Conservation (phyloP, 73 alveolate species). For the Paramecium octaurelia region DNA sequence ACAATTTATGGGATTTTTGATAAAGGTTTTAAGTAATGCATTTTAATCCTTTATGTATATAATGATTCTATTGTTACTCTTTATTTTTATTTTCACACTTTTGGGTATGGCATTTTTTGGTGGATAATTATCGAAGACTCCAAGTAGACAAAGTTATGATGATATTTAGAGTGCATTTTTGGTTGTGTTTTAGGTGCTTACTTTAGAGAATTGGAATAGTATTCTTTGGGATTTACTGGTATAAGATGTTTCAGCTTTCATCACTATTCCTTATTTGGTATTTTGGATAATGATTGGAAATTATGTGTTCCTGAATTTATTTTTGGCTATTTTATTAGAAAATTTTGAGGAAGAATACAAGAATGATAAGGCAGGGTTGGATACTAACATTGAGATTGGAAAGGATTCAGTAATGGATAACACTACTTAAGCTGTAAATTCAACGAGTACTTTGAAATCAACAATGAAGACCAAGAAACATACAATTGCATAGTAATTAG, state of each 20-base stretch:
- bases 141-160: neutral
- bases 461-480: neutral
- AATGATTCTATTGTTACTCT: slow-evolving; percentile 70
- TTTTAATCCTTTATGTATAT: slow-evolving; percentile 71
- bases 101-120: slow-evolving; percentile 41
- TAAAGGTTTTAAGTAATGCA: slow-evolving; percentile 71
- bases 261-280: slow-evolving; percentile 78
- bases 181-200: slow-evolving; percentile 58
- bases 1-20: slow-evolving; percentile 75
- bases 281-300: slow-evolving; percentile 96
- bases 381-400: neutral
- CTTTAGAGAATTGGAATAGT: slow-evolving; percentile 83
- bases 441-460: neutral
- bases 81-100: slow-evolving; percentile 76
- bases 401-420: slow-evolving; percentile 23
- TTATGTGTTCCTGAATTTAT: slow-evolving; percentile 89
- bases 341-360: slow-evolving; percentile 66
- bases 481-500: neutral
- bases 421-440: neutral
- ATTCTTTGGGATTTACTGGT: slow-evolving; percentile 61
- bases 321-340: slow-evolving; percentile 92
- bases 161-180: neutral
- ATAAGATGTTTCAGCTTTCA: slow-evolving; percentile 38
- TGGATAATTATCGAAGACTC: neutral
- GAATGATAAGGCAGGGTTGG: neutral